Evolutionary conservation across 2,329 filamentous ascomycete genomes (phyloP).

Genomic region (Colletotrichum limetticola): DNA sequence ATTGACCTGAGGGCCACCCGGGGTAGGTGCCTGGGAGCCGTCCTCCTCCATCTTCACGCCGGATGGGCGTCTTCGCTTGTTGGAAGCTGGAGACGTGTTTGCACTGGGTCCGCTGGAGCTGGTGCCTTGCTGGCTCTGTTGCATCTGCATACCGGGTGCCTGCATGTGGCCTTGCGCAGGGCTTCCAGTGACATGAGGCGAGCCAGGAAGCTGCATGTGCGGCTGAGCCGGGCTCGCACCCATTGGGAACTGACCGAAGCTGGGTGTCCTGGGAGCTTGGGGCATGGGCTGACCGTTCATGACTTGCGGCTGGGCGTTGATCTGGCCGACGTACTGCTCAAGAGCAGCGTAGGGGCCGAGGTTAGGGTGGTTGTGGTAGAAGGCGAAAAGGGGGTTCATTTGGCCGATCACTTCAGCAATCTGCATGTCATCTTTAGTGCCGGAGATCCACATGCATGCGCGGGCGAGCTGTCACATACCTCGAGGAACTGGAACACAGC

Average conservation of each 20-base stretch:
- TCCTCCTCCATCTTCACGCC: conserved; percentile 69
- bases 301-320: conserved; percentile 51
- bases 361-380: conserved; percentile 64
- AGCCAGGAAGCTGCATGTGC: conserved; percentile 71
- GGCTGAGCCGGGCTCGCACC: conserved; percentile 68
- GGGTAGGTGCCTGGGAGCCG: conserved; percentile 60
- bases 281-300: conserved; percentile 62
- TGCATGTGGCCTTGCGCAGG: conserved; percentile 72
- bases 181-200: conserved; percentile 68
- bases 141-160: conserved; percentile 73
- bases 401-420: conserved; percentile 74
- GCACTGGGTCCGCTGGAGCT: conserved; percentile 74
- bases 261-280: conserved; percentile 63
- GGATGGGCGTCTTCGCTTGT: conserved; percentile 68
- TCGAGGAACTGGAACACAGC: conserved; percentile 73
- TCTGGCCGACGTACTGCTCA: conserved; percentile 67
- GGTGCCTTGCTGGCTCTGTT: conserved; percentile 75
- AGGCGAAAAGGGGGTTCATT: conserved; percentile 72
- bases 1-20: conserved; percentile 60
- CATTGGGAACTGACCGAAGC: conserved; percentile 67
- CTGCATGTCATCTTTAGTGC: conserved; percentile 50
- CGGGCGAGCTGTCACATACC: conserved; percentile 50
- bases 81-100: conserved; percentile 72
- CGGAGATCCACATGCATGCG: conserved; percentile 8
- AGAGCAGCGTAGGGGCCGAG: conserved; percentile 68